These are phyloP conservation scores for Pseudozyma sp. DNA, from an alignment of 1,284 basidiomycete species.

Conservation along the genomic window DNA sequence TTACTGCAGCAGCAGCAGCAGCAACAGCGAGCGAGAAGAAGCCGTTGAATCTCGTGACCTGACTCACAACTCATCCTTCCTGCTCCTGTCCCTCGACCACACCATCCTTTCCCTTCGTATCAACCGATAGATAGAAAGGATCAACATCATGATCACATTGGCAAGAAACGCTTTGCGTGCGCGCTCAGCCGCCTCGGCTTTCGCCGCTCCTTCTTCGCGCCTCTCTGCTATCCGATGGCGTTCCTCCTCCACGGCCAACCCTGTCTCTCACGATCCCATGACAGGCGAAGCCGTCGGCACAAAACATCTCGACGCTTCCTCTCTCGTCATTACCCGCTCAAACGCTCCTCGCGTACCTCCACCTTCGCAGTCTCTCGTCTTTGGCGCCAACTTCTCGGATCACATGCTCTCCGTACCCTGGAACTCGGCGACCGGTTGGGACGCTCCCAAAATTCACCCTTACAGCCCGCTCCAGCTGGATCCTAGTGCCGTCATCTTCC, in stretches of 20 bases:
- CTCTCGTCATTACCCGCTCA: constrained; percentile 35
- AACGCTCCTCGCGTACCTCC: constrained; percentile 44
- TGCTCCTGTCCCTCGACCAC: background rate
- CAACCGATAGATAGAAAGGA: background rate
- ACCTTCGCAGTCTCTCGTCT: constrained; percentile 69
- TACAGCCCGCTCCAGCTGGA: constrained; percentile 82
- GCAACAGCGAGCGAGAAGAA: no score
- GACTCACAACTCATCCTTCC: background rate
- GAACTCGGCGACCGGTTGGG: constrained; percentile 82
- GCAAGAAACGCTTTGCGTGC: constrained; percentile 40
- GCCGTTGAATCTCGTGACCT: no score
- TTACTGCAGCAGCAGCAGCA: no score
- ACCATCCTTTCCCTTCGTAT: background rate
- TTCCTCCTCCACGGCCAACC: constrained; percentile 9
- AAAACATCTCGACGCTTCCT: constrained; percentile 47
- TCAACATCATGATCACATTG: constrained; percentile 20
- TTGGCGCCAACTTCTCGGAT: constrained; percentile 78
- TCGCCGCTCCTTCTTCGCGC: background rate
- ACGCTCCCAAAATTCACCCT: constrained; percentile 82
- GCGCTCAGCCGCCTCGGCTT: constrained; percentile 3
- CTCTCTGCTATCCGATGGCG: constrained; percentile 23
- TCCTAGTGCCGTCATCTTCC: constrained; percentile 88
- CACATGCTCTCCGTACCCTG: constrained; percentile 92
- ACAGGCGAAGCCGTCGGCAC: constrained; percentile 57
- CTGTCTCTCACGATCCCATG: constrained; percentile 56